These are phyloP conservation scores for Rutstroemia sp. DNA, from an alignment of 2,329 filamentous ascomycete genomes.

Conservation along the genomic window DNA sequence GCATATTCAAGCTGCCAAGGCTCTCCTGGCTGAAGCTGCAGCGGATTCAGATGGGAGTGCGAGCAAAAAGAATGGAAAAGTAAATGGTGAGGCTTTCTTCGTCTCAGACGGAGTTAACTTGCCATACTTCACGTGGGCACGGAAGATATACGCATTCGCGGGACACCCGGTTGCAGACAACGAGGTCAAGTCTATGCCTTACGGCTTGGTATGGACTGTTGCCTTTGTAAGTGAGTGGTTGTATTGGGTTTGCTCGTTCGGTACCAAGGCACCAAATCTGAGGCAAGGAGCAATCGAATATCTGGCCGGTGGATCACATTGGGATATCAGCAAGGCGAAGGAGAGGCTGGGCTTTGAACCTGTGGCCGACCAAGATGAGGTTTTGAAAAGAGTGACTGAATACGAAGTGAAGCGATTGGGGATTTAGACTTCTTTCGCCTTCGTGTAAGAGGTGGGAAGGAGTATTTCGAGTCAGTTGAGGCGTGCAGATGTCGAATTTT, in stretches of 20 bases:
- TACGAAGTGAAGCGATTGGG: background rate
- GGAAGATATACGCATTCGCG: background rate
- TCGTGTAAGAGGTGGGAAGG: too few species aligned
- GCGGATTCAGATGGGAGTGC: background rate
- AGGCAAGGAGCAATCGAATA: slow-evolving; percentile 1
- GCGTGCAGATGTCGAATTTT: too few species aligned
- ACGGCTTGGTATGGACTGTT: background rate
- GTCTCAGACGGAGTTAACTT: slow-evolving; percentile 29
- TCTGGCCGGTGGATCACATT: background rate
- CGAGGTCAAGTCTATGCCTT: background rate
- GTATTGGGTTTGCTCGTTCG: background rate
- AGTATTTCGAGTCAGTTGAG: too few species aligned
- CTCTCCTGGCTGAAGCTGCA: background rate
- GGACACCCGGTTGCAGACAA: background rate
- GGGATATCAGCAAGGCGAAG: slow-evolving; percentile 11
- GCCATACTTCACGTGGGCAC: slow-evolving; percentile 25
- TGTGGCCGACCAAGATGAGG: slow-evolving; percentile 4
- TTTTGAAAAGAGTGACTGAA: background rate
- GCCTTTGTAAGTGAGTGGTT: background rate
- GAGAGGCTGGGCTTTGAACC: slow-evolving; percentile 9
- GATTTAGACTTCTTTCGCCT: background rate
- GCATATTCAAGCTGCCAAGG: slow-evolving; percentile 38
- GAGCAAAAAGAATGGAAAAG: background rate
- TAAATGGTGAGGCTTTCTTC: slow-evolving; percentile 31
- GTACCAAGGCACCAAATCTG: background rate